Evolutionary conservation across 768 basidiomycete species (phyloP).

Genomic region (Suillus occidentalis): DNA sequence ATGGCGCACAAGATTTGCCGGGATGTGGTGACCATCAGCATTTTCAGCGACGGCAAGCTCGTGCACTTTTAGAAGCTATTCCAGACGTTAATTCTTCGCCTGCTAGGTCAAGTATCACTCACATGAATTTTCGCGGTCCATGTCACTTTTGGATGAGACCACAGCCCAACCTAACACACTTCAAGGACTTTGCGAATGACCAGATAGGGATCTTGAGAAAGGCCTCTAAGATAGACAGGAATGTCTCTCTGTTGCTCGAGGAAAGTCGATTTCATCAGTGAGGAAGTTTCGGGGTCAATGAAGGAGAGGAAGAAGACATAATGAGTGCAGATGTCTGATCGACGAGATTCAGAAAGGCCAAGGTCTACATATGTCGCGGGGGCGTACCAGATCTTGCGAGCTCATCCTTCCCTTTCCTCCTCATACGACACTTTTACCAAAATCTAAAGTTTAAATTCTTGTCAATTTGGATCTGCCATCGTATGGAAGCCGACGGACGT

Average conservation of each 20-base stretch:
- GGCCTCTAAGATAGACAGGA: no score
- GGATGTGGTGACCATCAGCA: slow-evolving; percentile 50
- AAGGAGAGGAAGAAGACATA: slow-evolving; percentile 67
- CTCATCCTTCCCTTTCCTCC: slow-evolving; percentile 53
- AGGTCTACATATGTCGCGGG: no score
- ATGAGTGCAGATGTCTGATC: no score
- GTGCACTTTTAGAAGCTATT: slow-evolving; percentile 73
- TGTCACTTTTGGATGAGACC: slow-evolving; percentile 71
- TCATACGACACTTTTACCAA: slow-evolving; percentile 67
- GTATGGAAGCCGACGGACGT: slow-evolving; percentile 41
- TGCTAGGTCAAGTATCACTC: slow-evolving; percentile 16
- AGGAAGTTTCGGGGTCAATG: slow-evolving; percentile 46
- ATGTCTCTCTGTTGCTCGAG: no score
- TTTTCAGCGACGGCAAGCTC: slow-evolving; percentile 54
- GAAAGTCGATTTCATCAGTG: slow-evolving; percentile 51
- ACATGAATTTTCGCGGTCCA: slow-evolving; percentile 76
- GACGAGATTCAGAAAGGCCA: no score
- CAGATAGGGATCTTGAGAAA: no score
- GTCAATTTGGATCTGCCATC: background rate
- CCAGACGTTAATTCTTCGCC: no score
- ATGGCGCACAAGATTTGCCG: slow-evolving; percentile 81
- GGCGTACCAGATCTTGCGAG: slow-evolving; percentile 58
- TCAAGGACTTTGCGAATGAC: slow-evolving; percentile 68
- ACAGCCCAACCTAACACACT: slow-evolving; percentile 73
- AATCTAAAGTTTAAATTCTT: slow-evolving; percentile 38